phyloP scores from a whole-genome alignment of 2,329 filamentous ascomycete genomes.

The Talaromyces pinophilus region DNA sequence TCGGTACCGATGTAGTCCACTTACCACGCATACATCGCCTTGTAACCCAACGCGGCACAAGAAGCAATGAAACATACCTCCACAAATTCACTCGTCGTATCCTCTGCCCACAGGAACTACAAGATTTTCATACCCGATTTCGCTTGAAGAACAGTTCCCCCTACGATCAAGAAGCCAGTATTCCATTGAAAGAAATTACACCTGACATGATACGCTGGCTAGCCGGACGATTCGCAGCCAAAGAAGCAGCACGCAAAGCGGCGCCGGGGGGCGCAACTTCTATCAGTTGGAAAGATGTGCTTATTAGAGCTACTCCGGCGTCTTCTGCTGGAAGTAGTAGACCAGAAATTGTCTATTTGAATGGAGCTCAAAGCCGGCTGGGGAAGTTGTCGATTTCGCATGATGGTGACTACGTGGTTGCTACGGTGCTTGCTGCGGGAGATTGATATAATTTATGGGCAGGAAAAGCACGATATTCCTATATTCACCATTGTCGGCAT shows the following conservation, averaged over 20 bases:
- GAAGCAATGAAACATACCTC: conserved; percentile 31
- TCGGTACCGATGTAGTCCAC: conserved; percentile 79
- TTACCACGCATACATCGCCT: conserved; percentile 65
- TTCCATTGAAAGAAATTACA: conserved; percentile 24
- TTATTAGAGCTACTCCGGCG: conserved; percentile 36
- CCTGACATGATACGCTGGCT: conserved; percentile 46
- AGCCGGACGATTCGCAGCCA: conserved; percentile 66
- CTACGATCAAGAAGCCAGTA: background rate
- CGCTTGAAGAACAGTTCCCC: background rate
- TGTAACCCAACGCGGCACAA: conserved; percentile 49
- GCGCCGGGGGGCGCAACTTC: conserved; percentile 55
- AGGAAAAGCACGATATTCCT: no score
- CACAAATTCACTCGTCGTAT: conserved; percentile 44
- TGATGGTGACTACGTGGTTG: conserved; percentile 74
- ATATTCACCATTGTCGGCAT: background rate
- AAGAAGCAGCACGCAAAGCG: conserved; percentile 75
- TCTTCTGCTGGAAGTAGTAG: conserved; percentile 31
- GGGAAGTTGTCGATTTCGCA: conserved; percentile 82
- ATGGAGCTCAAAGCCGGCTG: conserved; percentile 48
- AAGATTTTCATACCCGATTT: conserved; percentile 41
- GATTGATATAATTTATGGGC: background rate
- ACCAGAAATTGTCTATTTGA: conserved; percentile 43
- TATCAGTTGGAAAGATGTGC: conserved; percentile 64
- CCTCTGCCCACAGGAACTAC: conserved; percentile 43
- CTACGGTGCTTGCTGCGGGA: conserved; percentile 44